A percentile compares a stretch with the other conserved stretches of the same genome.
phyloP scores from a whole-genome alignment of 768 basidiomycete species.

The Lactarius akahatsu region DNA sequence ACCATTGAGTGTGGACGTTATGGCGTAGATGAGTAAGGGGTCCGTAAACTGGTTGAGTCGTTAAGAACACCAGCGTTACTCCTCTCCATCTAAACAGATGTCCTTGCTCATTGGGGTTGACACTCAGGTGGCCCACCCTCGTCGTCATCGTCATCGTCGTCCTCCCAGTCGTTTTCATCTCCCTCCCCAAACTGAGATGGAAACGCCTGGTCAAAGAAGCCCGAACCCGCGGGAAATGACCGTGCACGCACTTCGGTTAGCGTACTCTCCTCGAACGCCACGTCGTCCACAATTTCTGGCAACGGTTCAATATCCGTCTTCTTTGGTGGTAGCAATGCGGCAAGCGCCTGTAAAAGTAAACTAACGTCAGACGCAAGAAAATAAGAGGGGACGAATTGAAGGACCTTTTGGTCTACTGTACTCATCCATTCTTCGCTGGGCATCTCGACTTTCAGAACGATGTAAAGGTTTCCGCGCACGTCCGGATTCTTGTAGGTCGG shows the following conservation, averaged over 20 bases:
- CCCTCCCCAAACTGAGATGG: conserved; percentile 66
- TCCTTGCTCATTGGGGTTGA: conserved; percentile 30
- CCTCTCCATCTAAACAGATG: conserved; percentile 1
- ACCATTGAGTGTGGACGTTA: conserved; percentile 3
- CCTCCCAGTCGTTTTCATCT: conserved; percentile 64
- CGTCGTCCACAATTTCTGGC: conserved; percentile 70
- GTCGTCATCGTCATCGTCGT: conserved; percentile 68
- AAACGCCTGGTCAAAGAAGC: conserved; percentile 78
- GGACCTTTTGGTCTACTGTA: conserved; percentile 59
- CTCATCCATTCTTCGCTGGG: conserved; percentile 76
- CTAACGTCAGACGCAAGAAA: conserved; percentile 18
- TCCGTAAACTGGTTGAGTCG: not conserved
- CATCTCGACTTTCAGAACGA: conserved; percentile 88
- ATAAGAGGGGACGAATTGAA: not conserved
- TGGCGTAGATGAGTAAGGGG: not conserved
- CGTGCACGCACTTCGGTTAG: conserved; percentile 81
- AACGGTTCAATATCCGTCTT: conserved; percentile 68
- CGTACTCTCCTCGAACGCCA: conserved; percentile 70
- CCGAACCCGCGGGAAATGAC: conserved; percentile 69
- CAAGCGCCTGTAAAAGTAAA: conserved; percentile 51
- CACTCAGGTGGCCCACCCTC: conserved; percentile 44
- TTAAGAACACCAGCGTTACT: conserved; percentile 6
- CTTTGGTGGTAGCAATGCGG: conserved; percentile 69
- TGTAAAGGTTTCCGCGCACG: conserved; percentile 75
- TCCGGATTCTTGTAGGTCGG: conserved; percentile 66